Percentiles rank a stretch among this genome's conserved stretches.
These are phyloP conservation scores for Salvia rosmarinus DNA, from an alignment of 257 asterid genomes.

Conservation along the genomic window DNA sequence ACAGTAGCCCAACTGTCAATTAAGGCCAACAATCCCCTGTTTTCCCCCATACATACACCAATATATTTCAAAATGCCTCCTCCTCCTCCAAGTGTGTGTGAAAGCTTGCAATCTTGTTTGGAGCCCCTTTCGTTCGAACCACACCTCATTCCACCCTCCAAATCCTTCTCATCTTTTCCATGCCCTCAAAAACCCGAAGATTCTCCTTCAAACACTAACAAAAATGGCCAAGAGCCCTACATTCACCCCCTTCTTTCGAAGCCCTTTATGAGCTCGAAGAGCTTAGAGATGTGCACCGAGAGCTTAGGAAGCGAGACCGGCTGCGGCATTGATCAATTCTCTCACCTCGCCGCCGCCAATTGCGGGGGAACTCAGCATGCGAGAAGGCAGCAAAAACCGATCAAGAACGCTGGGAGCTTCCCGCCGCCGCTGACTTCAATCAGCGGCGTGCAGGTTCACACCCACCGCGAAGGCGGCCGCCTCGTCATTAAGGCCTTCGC, in stretches of 20 bases:
- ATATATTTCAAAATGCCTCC: conserved; percentile 27
- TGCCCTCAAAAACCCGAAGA: conserved; percentile 14
- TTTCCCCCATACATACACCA: neutral
- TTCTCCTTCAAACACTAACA: neutral
- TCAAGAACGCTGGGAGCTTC: conserved; percentile 40
- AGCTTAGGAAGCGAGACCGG: conserved; percentile 82
- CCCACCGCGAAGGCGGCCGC: conserved; percentile 76
- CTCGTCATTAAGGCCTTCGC: conserved; percentile 62
- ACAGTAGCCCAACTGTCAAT: neutral
- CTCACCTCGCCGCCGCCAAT: neutral
- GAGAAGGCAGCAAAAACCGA: conserved; percentile 19
- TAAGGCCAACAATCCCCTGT: neutral
- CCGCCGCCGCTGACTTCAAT: conserved; percentile 81
- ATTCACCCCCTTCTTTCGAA: conserved; percentile 57
- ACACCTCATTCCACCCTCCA: conserved; percentile 41
- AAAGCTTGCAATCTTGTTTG: conserved; percentile 47
- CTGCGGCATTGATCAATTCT: conserved; percentile 36
- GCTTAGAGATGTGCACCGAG: conserved; percentile 91
- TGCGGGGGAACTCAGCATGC: neutral
- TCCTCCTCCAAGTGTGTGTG: conserved; percentile 26
- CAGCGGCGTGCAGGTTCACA: conserved; percentile 50
- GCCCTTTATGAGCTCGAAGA: conserved; percentile 47
- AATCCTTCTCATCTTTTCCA: conserved; percentile 38
- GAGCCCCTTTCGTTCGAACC: conserved; percentile 56
- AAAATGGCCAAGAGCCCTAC: conserved; percentile 33